Conservation (phyloP, 257 asterid genomes). For the Penstemon barbatus region DNA sequence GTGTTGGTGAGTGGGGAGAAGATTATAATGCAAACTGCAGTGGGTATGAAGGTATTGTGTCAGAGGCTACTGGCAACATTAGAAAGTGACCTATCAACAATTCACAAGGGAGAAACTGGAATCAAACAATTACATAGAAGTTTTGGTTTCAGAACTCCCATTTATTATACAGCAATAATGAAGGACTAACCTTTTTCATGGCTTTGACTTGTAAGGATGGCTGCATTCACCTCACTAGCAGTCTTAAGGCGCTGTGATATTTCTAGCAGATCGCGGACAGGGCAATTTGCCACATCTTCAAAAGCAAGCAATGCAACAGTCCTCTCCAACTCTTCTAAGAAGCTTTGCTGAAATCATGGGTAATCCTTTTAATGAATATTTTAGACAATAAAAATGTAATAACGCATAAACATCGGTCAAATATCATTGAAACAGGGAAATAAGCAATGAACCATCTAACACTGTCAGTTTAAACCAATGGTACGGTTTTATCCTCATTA, state of each 20-base stretch:
- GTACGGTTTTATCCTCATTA: not conserved
- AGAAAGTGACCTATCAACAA: no score
- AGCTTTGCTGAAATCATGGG: constrained; percentile 47
- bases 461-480: not conserved
- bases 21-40: no score
- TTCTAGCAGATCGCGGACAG: constrained; percentile 66
- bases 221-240: constrained; percentile 83
- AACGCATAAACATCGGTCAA: not conserved
- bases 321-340: constrained; percentile 79
- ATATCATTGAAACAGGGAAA: not conserved
- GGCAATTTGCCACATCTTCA: constrained; percentile 67
- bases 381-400: not conserved
- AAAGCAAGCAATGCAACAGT: constrained; percentile 81
- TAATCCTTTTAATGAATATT: not conserved
- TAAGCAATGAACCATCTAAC: no score
- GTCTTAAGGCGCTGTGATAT: constrained; percentile 72
- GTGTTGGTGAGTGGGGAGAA: no score
- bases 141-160: not conserved
- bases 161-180: not conserved
- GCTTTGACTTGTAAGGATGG: constrained; percentile 81
- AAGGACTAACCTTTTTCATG: constrained; percentile 71
- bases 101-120: no score
- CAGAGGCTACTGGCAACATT: no score
- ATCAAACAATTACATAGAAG: no score
- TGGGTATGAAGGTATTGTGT: no score